Base-by-base conservation (phyloP, 2,329 filamentous ascomycete genomes). In the Aspergillus sp. region DNA sequence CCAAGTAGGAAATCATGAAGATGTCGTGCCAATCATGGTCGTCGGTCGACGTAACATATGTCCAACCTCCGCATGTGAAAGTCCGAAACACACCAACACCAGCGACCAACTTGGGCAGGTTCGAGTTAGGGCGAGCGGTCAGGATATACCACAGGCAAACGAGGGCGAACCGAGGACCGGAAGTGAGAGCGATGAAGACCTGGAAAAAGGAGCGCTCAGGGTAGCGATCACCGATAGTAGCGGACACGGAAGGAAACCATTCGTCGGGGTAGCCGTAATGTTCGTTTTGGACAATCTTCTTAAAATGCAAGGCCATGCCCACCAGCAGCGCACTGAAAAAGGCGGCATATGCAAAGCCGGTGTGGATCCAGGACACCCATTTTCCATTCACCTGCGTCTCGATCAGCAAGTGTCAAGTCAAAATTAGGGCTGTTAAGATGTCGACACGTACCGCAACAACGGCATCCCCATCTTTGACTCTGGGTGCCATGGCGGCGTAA, bases 21-120 rank as follows among this genome's bases (percentile, higher is more conserved):
- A 97, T 91, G 62, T 98, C 93, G 66, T 98, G 93, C 90, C 90
- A 97, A 68, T 95, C 83, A 68, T 98, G 93, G 65, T 97, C 89
- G 65, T 98, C 93, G 35, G 93, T 98, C 49, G 93, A 97, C 27
- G 93, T 98, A 49, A 98, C 83, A 68, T 97, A 98, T 42, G 93
- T 96, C 91, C 93, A 98, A 46, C 93, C 93, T 57, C 91, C 93
- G 62, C 93, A 98, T 4, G 90, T 95, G 46, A 97, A 71, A 7
- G 91, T 96, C 57, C 93, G 83, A 61, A 97, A 85, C 41, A 96
- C 54, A 44, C 93, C 93, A 57, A 88, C 83, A 33, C 78, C 78
- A 37, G 85, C 85, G 48, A 97, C 78, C 50, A 93, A 83, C 63
- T 88, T 90, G 12, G 94, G 89, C 11, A 96, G 78, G 27, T 76